Percentiles rank a stretch among this genome's conserved stretches.
Evolutionary conservation across 2,329 filamentous ascomycete genomes (phyloP).

Genomic region (Aspergillus arachidicola): DNA sequence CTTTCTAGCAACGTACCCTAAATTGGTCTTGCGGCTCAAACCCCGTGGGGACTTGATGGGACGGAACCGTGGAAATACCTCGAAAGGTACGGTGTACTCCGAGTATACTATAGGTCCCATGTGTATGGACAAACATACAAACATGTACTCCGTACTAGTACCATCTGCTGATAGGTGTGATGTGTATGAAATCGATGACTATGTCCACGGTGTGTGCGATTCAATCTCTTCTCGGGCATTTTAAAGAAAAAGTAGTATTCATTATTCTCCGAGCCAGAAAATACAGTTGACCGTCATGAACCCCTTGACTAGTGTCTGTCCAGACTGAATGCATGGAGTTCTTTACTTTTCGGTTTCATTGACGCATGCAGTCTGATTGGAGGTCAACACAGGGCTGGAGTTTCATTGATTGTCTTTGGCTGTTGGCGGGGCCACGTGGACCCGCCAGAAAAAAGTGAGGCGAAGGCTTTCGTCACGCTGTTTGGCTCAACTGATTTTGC

Average conservation of each 20-base stretch:
- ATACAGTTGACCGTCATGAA: neutral
- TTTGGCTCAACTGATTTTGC: conserved; percentile 6
- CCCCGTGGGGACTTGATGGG: conserved; percentile 12
- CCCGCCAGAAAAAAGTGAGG: conserved; percentile 30
- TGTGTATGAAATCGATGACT: neutral
- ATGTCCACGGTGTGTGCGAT: neutral
- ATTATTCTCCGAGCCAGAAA: neutral
- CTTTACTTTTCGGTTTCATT: neutral
- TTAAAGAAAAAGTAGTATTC: neutral
- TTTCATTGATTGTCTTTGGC: neutral
- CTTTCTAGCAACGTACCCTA: neutral
- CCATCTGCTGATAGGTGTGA: too few species aligned
- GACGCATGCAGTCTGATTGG: neutral
- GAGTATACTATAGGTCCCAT: neutral
- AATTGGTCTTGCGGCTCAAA: neutral
- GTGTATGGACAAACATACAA: neutral
- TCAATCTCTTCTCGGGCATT: neutral
- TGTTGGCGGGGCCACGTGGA: conserved; percentile 33
- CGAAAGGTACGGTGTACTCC: neutral
- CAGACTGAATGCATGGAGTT: neutral
- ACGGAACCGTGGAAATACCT: conserved; percentile 16
- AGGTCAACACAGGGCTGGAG: conserved; percentile 1
- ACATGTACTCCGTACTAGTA: neutral
- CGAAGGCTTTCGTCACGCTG: conserved; percentile 14
- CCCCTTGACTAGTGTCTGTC: neutral